phyloP scores from a whole-genome alignment of 192 early-diverging fungal genomes.

The Piromyces sp. region DNA sequence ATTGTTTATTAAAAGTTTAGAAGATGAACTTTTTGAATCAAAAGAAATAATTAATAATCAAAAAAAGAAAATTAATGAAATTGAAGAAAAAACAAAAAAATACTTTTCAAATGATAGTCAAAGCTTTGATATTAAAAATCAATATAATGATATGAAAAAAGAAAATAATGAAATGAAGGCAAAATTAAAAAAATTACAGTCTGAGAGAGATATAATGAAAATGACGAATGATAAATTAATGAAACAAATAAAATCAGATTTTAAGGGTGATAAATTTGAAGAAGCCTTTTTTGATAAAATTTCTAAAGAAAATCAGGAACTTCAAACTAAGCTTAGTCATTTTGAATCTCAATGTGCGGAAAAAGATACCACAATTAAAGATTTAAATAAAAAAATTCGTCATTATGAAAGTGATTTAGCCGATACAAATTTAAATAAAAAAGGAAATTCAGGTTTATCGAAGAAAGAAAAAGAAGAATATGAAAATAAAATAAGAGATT shows the following conservation, averaged over 20 bases:
- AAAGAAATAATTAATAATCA: neutral
- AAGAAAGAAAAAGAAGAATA: neutral
- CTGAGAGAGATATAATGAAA: neutral
- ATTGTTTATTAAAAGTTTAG: neutral
- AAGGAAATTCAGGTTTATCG: neutral
- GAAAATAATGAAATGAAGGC: neutral
- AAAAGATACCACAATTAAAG: neutral
- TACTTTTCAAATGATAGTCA: neutral
- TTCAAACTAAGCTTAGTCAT: neutral
- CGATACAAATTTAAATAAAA: neutral
- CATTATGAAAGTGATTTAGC: neutral
- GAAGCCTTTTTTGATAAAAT: neutral
- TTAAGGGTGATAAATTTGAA: neutral
- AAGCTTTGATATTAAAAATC: neutral
- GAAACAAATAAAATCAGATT: neutral
- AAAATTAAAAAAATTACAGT: neutral
- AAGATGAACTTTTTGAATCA: neutral
- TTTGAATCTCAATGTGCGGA: neutral
- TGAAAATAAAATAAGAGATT: neutral
- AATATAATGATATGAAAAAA: neutral
- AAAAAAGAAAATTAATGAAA: neutral
- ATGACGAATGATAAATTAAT: neutral
- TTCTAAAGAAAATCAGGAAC: neutral
- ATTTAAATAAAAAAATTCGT: neutral
- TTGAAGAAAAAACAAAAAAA: neutral